A percentile compares a stretch with the other conserved stretches of the same genome.
Conservation (phyloP, 495 filamentous ascomycete genomes). For the Aspergillus ostianus region DNA sequence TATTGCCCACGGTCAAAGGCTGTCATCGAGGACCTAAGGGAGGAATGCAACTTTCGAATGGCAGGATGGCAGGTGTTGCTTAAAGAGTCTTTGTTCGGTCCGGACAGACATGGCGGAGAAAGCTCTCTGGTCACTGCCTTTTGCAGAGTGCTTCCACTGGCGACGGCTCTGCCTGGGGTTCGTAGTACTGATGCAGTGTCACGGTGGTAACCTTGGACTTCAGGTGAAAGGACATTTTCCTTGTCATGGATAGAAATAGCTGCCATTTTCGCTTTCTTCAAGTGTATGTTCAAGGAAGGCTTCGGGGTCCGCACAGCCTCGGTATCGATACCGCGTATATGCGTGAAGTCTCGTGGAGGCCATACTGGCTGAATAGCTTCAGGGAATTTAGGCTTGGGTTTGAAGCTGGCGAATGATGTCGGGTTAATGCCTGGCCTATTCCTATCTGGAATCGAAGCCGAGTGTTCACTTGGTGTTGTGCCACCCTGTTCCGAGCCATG, state of each 20-base stretch:
- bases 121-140: constrained; percentile 35
- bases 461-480: background rate
- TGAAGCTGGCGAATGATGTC: constrained; percentile 21
- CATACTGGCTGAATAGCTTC: constrained; percentile 64
- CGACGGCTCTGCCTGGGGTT: constrained; percentile 32
- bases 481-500: background rate
- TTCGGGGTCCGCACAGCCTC: background rate
- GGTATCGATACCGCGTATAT: constrained; percentile 39
- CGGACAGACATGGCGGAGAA: constrained; percentile 18
- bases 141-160: constrained; percentile 36
- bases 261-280: constrained; percentile 40
- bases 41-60: constrained; percentile 57
- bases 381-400: constrained; percentile 50
- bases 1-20: constrained; percentile 79
- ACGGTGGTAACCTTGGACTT: background rate
- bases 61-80: constrained; percentile 48
- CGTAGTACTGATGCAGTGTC: constrained; percentile 21
- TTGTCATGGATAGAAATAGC: constrained; percentile 30
- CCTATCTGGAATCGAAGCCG: background rate
- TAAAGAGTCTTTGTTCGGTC: constrained; percentile 8
- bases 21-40: constrained; percentile 59
- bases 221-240: constrained; percentile 31
- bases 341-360: constrained; percentile 64
- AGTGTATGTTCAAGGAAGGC: constrained; percentile 11
- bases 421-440: constrained; percentile 23